These are phyloP conservation scores for Neurospora sp. DNA, from an alignment of 495 filamentous ascomycete genomes.

Conservation along the genomic window DNA sequence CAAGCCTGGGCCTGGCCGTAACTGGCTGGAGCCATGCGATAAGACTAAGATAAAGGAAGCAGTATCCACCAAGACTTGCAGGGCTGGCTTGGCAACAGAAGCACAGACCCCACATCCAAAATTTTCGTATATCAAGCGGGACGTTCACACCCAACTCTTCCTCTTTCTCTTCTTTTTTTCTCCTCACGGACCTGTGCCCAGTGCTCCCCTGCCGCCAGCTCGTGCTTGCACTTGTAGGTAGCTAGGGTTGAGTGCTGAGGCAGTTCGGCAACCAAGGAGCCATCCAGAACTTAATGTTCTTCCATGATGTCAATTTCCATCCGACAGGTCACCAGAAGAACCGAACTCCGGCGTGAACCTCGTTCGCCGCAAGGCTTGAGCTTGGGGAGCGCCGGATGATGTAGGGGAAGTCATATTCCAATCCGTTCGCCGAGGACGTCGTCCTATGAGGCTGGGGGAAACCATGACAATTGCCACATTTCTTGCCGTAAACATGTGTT, in stretches of 20 bases:
- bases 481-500: neutral
- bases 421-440: constrained; percentile 72
- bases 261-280: constrained; percentile 84
- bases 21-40: constrained; percentile 7
- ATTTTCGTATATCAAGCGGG: constrained; percentile 14
- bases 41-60: constrained; percentile 12
- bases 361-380: constrained; percentile 53
- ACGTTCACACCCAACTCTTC: constrained; percentile 4
- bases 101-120: constrained; percentile 16
- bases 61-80: neutral
- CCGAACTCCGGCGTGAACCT: constrained; percentile 38
- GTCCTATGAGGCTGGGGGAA: constrained; percentile 76
- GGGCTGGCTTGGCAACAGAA: neutral
- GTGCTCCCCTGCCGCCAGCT: constrained; percentile 49
- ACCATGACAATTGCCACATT: constrained; percentile 72
- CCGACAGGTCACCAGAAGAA: constrained; percentile 87
- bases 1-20: neutral
- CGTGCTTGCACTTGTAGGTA: constrained; percentile 17
- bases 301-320: constrained; percentile 78
- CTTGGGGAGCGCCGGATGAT: constrained; percentile 39
- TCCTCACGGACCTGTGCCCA: constrained; percentile 72
- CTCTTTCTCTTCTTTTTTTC: constrained; percentile 39
- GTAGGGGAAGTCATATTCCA: constrained; percentile 76
- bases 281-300: constrained; percentile 31
- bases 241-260: constrained; percentile 65